Evolutionary conservation across 257 asterid species (phyloP).

Genomic region (Scutellaria galericulata): DNA sequence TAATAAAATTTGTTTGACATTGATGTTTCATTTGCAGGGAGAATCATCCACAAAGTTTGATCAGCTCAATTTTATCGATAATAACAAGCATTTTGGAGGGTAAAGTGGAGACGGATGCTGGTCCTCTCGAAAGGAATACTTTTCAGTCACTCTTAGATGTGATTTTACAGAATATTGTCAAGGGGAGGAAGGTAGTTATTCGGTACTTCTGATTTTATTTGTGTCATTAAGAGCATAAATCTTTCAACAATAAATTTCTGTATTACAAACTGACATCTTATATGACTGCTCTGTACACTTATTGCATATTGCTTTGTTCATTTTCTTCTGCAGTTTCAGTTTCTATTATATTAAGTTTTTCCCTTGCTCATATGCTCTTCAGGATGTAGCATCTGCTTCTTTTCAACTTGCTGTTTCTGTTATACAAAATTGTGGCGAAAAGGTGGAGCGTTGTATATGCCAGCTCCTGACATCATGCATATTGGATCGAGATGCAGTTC

Average conservation of each 20-base stretch:
- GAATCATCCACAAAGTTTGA: conserved; percentile 70
- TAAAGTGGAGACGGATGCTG: conserved; percentile 53
- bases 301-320: conserved; percentile 9
- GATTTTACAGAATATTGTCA: conserved; percentile 71
- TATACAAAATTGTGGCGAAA: conserved; percentile 59
- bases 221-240: conserved; percentile 12
- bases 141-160: conserved; percentile 71
- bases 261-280: background rate
- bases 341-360: conserved; percentile 17
- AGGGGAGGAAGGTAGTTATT: conserved; percentile 63
- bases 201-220: conserved; percentile 13
- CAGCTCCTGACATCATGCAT: conserved; percentile 80
- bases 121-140: conserved; percentile 46
- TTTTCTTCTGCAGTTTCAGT: conserved; percentile 24
- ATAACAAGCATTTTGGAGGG: conserved; percentile 66
- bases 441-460: conserved; percentile 54
- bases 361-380: conserved; percentile 41
- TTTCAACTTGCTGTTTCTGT: conserved; percentile 71
- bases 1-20: conserved; percentile 24
- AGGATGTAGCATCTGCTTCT: conserved; percentile 67
- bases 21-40: conserved; percentile 53
- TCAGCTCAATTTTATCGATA: conserved; percentile 66
- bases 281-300: conserved; percentile 1
- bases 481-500: conserved; percentile 62
- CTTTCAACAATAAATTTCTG: conserved; percentile 14